Evolutionary conservation across 352 stramenopile genomes (phyloP).

Genomic region (Pythium dissotocum): DNA sequence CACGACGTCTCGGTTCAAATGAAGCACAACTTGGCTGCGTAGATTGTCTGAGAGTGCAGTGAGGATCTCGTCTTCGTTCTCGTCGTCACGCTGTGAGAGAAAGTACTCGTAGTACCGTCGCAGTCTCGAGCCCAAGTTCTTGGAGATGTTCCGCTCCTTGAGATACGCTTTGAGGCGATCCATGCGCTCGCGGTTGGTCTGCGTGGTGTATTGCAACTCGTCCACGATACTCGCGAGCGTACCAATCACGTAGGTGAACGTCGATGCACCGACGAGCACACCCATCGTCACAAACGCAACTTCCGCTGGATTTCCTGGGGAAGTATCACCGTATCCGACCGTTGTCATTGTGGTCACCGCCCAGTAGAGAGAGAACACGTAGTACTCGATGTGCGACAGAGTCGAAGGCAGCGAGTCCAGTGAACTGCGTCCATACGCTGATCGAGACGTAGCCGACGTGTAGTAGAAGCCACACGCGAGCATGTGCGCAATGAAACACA

Average conservation of each 20-base stretch:
- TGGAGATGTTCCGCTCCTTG: slow-evolving; percentile 59
- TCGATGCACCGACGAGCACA: slow-evolving; percentile 62
- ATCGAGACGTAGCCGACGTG: slow-evolving; percentile 37
- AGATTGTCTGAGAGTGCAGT: slow-evolving; percentile 70
- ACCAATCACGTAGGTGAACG: slow-evolving; percentile 78
- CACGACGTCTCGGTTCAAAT: slow-evolving; percentile 81
- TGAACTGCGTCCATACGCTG: slow-evolving; percentile 35
- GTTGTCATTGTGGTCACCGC: slow-evolving; percentile 81
- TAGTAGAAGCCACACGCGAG: slow-evolving; percentile 70
- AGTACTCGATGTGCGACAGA: slow-evolving; percentile 49
- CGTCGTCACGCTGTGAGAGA: slow-evolving; percentile 66
- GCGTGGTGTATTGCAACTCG: slow-evolving; percentile 52
- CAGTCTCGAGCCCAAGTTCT: slow-evolving; percentile 50
- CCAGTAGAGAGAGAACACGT: slow-evolving; percentile 79
- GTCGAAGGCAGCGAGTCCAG: slow-evolving; percentile 30
- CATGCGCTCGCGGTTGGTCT: slow-evolving; percentile 62
- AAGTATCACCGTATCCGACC: slow-evolving; percentile 70
- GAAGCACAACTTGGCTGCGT: slow-evolving; percentile 68
- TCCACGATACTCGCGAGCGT: slow-evolving; percentile 78
- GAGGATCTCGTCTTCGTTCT: slow-evolving; percentile 75
- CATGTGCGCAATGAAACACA: slow-evolving; percentile 63
- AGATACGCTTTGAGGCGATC: slow-evolving; percentile 81
- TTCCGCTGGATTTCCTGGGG: slow-evolving; percentile 57
- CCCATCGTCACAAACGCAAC: slow-evolving; percentile 54
- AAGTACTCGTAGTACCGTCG: slow-evolving; percentile 85